Conservation (phyloP, 495 filamentous ascomycete genomes). For the Hypoxylon trugodes region DNA sequence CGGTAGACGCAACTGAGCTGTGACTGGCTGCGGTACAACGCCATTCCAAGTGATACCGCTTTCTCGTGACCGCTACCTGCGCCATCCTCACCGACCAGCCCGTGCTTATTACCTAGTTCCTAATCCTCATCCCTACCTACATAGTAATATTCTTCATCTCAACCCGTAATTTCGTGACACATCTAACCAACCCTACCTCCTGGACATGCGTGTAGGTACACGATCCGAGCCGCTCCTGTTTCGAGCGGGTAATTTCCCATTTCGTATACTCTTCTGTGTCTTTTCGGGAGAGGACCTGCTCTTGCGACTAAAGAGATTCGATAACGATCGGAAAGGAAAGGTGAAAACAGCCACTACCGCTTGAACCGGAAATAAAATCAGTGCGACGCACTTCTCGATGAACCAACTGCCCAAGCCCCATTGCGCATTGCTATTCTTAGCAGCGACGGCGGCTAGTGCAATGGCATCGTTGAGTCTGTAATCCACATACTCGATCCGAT, state of each 20-base stretch:
- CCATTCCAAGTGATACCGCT: conserved; percentile 14
- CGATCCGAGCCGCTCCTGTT: conserved; percentile 36
- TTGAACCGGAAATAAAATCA: conserved; percentile 47
- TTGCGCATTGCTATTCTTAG: conserved; percentile 59
- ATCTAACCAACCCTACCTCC: conserved; percentile 24
- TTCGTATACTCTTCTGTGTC: conserved; percentile 17
- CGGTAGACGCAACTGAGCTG: conserved; percentile 1
- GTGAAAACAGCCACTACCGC: conserved; percentile 32
- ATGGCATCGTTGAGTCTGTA: conserved; percentile 77
- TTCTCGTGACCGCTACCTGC: neutral
- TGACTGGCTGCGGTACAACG: conserved; percentile 23
- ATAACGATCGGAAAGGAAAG: conserved; percentile 41
- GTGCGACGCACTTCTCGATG: conserved; percentile 36
- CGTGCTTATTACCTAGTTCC: conserved; percentile 5
- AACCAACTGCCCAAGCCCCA: conserved; percentile 38
- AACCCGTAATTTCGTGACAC: conserved; percentile 12
- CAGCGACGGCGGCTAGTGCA: conserved; percentile 76
- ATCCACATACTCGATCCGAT: conserved; percentile 74
- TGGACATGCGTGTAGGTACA: conserved; percentile 35
- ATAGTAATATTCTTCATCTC: conserved; percentile 1
- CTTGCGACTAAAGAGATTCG: conserved; percentile 38
- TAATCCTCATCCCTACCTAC: too few species aligned
- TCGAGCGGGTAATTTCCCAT: conserved; percentile 21
- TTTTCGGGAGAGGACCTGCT: conserved; percentile 21
- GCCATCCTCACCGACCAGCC: neutral